Conservation (phyloP, 2,329 filamentous ascomycete genomes). For the Fusarium oligoseptatum region DNA sequence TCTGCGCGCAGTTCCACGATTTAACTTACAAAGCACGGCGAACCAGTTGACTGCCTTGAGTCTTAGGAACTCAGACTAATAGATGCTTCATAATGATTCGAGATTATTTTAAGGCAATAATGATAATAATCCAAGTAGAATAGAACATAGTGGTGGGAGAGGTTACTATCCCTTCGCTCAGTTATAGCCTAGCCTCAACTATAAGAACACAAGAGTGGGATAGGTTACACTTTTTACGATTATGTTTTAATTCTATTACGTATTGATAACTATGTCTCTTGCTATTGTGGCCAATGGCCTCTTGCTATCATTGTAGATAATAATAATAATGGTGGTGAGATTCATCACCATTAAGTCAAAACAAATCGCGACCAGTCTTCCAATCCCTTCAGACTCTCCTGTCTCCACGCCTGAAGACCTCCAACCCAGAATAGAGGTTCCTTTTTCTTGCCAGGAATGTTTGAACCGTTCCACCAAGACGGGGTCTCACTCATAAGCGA, state of each 20-base stretch:
- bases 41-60: not conserved
- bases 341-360: not conserved
- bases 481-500: not conserved
- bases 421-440: slow-evolving; percentile 7
- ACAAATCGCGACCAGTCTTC: not conserved
- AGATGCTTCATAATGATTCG: not conserved
- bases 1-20: not conserved
- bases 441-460: not conserved
- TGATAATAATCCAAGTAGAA: not conserved
- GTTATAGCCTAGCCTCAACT: too few species aligned
- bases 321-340: not conserved
- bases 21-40: not conserved
- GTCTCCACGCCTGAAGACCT: not conserved
- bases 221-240: too few species aligned
- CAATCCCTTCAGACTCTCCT: not conserved
- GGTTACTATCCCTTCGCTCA: too few species aligned
- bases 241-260: too few species aligned
- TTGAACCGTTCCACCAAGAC: slow-evolving; percentile 7
- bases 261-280: too few species aligned
- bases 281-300: too few species aligned
- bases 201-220: too few species aligned
- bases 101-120: not conserved
- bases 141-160: too few species aligned
- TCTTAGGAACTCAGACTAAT: not conserved
- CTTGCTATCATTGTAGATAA: too few species aligned